A percentile compares a stretch with the other conserved stretches of the same genome.
Evolutionary conservation across 768 basidiomycete species (phyloP).

Genomic region (Neoboletus magnificus): DNA sequence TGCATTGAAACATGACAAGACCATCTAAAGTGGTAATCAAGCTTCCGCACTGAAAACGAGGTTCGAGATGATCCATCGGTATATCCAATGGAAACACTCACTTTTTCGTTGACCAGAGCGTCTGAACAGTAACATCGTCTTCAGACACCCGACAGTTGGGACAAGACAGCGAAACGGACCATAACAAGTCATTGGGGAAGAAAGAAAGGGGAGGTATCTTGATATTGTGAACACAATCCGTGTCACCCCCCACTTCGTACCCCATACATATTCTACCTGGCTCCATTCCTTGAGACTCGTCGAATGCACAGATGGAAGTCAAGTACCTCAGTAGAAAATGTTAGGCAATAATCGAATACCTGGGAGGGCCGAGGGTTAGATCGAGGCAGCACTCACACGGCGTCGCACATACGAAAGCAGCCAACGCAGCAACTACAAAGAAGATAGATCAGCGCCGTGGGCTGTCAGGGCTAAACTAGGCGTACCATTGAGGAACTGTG

Average conservation of each 20-base stretch:
- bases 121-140: neutral
- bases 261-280: neutral
- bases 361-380: neutral
- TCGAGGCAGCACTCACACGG: neutral
- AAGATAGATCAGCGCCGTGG: neutral
- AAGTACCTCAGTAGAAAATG: neutral
- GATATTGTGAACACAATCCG: neutral
- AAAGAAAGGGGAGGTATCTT: neutral
- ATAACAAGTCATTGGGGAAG: neutral
- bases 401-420: neutral
- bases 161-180: neutral
- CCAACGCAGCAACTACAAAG: neutral
- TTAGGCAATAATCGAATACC: neutral
- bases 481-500: slow-evolving; percentile 21
- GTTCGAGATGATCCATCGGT: neutral
- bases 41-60: slow-evolving; percentile 15
- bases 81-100: neutral
- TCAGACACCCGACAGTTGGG: neutral
- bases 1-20: neutral
- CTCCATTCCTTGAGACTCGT: neutral
- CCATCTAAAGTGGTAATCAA: slow-evolving; percentile 17
- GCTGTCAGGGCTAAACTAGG: neutral
- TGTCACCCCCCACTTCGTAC: neutral
- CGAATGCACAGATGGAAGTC: neutral
- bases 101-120: neutral